These are phyloP conservation scores for Paecilomyces fulvus DNA, from an alignment of 2,329 filamentous ascomycete genomes.

Conservation along the genomic window DNA sequence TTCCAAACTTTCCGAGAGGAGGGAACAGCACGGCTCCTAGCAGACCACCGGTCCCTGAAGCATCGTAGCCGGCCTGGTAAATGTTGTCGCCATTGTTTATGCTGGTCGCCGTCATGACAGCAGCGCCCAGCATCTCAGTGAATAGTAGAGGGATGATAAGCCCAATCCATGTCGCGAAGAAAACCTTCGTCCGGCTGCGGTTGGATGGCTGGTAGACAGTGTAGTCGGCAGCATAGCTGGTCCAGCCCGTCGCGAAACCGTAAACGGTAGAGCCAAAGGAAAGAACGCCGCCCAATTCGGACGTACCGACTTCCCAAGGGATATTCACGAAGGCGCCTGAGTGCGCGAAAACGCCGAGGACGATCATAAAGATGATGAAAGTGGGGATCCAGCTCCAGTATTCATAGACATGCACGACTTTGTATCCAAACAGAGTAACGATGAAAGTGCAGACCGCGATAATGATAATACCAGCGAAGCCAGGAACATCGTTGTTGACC, in stretches of 20 bases:
- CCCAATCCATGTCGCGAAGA: slow-evolving; percentile 60
- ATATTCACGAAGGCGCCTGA: slow-evolving; percentile 56
- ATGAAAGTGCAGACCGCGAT: slow-evolving; percentile 60
- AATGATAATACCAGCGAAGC: slow-evolving; percentile 65
- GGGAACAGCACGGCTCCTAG: slow-evolving; percentile 57
- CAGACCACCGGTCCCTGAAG: slow-evolving; percentile 57
- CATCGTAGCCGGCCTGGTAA: slow-evolving; percentile 48
- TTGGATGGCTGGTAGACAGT: slow-evolving; percentile 66
- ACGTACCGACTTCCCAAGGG: slow-evolving; percentile 50
- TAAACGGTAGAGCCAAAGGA: slow-evolving; percentile 60
- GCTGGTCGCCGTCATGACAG: slow-evolving; percentile 56
- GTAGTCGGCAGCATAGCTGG: slow-evolving; percentile 67
- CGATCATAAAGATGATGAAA: slow-evolving; percentile 64
- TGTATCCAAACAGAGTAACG: slow-evolving; percentile 67
- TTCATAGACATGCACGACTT: slow-evolving; percentile 69
- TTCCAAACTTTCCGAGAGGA: slow-evolving; percentile 58
- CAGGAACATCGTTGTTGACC: slow-evolving; percentile 60
- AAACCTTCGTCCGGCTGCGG: slow-evolving; percentile 54
- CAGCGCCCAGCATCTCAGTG: slow-evolving; percentile 64
- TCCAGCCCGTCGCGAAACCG: slow-evolving; percentile 66
- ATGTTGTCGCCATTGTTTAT: slow-evolving; percentile 46
- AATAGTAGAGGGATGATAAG: slow-evolving; percentile 65
- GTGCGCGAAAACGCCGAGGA: slow-evolving; percentile 59
- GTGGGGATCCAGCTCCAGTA: slow-evolving; percentile 67
- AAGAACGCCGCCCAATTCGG: slow-evolving; percentile 55